Base-by-base conservation (phyloP, 2,329 filamentous ascomycete genomes). In the Cytospora leucostoma region DNA sequence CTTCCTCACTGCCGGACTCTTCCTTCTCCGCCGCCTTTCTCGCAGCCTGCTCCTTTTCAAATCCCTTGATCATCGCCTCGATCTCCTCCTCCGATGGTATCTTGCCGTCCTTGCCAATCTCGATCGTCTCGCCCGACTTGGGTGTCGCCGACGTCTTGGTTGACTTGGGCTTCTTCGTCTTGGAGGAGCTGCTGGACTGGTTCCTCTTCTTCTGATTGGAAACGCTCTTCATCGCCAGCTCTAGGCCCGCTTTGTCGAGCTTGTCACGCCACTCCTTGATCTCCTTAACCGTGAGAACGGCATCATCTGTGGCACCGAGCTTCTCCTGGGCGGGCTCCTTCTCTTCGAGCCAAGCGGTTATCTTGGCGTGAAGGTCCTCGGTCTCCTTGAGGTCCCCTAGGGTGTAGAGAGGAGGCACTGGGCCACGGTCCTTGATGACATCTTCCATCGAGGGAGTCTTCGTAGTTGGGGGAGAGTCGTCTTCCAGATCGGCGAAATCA, bases 401-500 rank as follows among this genome's bases (percentile, higher is more conserved):
- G 0, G 83, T 88, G 78, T 96, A 96, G 44, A 90, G 78, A 19
- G 89, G 85, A 50, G 88, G 84, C 32, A 84, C 77, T 19, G 86
- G 83, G 0, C 84, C 84, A 58, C 76, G 74, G 60, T 81, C 78
- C 63, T 77, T 72, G 35, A 75, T 67, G 10, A 77, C 70, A 51
- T 83, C 78, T 58, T 84, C 80, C 72, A 79, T 77, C 50, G 74
- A 76, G 53, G 74, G 68, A 12, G 73, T 78, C 68, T 73, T 84
- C 70, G 72, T 72, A 5, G 73, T 70, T 21, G 74, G 72, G 11
- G 70, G 71, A 2, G 79, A 76, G 27, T 92, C 89, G 58, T 95
- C 92, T 67, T 96, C 93, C 0, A 95, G 84, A n/a, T 87, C 90
- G 38, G 88, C 91, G 70, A 91, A 87, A 47, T 79, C 81, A 12